Base-by-base conservation (phyloP, 768 basidiomycete genomes). In the Suillus hirtellus region DNA sequence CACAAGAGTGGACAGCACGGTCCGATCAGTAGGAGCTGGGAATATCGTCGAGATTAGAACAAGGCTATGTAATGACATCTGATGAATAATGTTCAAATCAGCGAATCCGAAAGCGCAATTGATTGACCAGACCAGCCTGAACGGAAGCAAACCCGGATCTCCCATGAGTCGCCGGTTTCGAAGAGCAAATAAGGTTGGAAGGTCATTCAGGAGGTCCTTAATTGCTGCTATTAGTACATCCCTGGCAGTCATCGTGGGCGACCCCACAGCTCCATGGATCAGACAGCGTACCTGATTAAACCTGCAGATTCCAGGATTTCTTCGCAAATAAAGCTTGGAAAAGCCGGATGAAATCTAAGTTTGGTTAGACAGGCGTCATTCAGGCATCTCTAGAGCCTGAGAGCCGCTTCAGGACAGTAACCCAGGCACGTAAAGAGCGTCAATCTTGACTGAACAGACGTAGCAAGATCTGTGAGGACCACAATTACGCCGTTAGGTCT, bases 401-500 rank as follows among this genome's bases (percentile, higher is more conserved):
- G 70, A 68, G 62, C 73, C 60, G 60, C 34, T 59, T 55, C 73
- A 49, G 60, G 54, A 65, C 55, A 55, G 61, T 56, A 60, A 63
- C 59, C 59, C 74, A 75, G 75, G 74, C 70, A 75, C 75, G 63
- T 65, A 53, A 56, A 38, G 64, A 49, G 62, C 56, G 60, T 62
- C 55, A 63, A 61, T 54, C 74, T 71, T 66, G 66, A 69, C 69
- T 71, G 65, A 68, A 70, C 59, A 68, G 66, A 63, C 66, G 64
- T 66, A 68, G 52, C 68, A 58, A 64, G 72, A 77, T 77, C 69
- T 77, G 62, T 63, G 59, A 42, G 66, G 71, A 64, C 61, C 64
- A 62, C 40, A 60, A 66, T 74, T 74, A 70, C 72, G 69, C 70
- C 74, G 71, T 70, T 68, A 60, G 64, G 19, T 31, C 70, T 71